These are phyloP conservation scores for Triticum dicoccoides DNA, from an alignment of 176 grass and related monocot genomes.

Conservation along the genomic window DNA sequence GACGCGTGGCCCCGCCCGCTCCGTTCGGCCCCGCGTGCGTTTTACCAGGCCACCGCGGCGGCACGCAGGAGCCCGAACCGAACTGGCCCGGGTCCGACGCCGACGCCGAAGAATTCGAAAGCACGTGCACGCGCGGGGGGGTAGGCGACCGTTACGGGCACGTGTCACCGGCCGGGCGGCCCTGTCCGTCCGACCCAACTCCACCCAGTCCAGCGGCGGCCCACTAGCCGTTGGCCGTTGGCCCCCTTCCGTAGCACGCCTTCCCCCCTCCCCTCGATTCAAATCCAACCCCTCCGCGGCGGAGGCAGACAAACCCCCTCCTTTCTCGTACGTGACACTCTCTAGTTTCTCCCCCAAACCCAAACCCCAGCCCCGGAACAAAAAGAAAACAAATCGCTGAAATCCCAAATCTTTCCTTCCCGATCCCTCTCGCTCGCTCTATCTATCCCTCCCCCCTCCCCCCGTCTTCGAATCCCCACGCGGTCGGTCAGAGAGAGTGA, in stretches of 20 bases:
- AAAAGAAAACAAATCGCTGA: slow-evolving; percentile 1
- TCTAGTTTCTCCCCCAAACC: background rate
- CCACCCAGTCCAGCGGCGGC: background rate
- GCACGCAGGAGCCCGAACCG: no score
- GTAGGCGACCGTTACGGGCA: slow-evolving; percentile 35
- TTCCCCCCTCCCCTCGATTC: background rate
- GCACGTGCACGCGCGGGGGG: slow-evolving; percentile 14
- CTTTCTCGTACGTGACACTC: slow-evolving; percentile 27
- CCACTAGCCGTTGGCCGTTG: slow-evolving; percentile 55
- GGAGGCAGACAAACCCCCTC: slow-evolving; percentile 31
- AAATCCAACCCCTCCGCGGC: background rate
- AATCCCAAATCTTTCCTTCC: slow-evolving; percentile 12
- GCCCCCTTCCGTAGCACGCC: background rate
- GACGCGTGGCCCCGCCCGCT: background rate
- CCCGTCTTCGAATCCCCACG: slow-evolving; percentile 30
- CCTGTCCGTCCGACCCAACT: slow-evolving; percentile 26
- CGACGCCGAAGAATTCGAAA: slow-evolving; percentile 28
- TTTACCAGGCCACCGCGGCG: no score
- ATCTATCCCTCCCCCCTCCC: background rate
- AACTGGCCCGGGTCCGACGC: background rate
- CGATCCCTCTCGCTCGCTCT: background rate
- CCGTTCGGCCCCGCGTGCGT: no score
- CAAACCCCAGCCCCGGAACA: background rate
- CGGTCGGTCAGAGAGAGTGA: background rate
- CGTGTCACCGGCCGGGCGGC: background rate